phyloP scores from a whole-genome alignment of 495 filamentous ascomycete species.

The Friedmanniomyces endolithicus region DNA sequence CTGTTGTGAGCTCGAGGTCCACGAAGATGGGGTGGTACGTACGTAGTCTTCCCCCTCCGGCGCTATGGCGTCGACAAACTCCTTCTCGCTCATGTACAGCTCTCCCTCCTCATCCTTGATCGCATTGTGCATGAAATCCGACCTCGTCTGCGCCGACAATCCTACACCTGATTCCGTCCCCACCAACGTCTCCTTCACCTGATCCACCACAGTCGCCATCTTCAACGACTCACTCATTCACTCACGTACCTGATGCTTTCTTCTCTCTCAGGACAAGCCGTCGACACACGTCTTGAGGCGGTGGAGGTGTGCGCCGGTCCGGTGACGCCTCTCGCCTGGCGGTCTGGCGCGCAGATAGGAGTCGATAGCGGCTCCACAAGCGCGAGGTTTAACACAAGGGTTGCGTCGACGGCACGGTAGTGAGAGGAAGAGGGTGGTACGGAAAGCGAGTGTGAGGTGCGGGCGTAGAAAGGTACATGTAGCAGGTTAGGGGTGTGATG shows the following conservation, averaged over 20 bases:
- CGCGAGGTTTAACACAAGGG: not conserved
- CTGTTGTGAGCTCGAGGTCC: not conserved
- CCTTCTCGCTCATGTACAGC: conserved; percentile 61
- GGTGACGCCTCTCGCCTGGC: not conserved
- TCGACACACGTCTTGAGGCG: not conserved
- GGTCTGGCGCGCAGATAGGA: not conserved
- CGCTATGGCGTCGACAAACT: conserved; percentile 84
- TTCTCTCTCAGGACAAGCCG: not conserved
- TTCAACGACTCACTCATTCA: conserved; percentile 47
- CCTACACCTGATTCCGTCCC: conserved; percentile 37
- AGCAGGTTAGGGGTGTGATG: not conserved
- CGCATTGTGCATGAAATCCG: conserved; percentile 66
- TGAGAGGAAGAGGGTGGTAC: not conserved
- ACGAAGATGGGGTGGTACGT: conserved; percentile 28
- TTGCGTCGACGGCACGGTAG: not conserved
- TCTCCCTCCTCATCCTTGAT: conserved; percentile 65
- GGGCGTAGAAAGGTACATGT: not conserved
- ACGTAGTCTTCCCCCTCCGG: conserved; percentile 84
- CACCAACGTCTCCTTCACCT: conserved; percentile 30
- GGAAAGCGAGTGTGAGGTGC: not conserved
- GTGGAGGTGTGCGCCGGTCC: not conserved
- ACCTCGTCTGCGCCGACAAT: conserved; percentile 55
- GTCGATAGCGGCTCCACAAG: not conserved
- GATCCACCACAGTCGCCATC: conserved; percentile 16
- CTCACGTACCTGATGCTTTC: conserved; percentile 8